Evolutionary conservation across 2,329 filamentous ascomycete species (phyloP), one percentile per base, ranked within the genome.

Genomic region (Lojkania enalia): DNA sequence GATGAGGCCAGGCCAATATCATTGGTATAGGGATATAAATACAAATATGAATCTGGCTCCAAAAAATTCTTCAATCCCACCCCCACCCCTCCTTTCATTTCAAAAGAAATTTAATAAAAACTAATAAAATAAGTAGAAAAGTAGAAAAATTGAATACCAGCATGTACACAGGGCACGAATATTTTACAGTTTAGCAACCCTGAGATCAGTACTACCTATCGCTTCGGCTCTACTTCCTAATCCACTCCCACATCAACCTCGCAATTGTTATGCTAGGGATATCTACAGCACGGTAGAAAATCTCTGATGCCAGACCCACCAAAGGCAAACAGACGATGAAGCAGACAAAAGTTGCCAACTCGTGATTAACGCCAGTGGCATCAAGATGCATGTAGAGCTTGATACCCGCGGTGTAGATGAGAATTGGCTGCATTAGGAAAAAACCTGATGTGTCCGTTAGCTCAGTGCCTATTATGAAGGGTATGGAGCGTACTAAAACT

Each of bases 361-460:
- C 39, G 14, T 37, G 43, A 20, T 41, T 46, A 21, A 40, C 44
- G 5, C 59, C 55, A 5, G 46, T 20, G 14, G 32, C 29, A 39
- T 57, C 47, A 41, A 66, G 49, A 35, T 55, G 46, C 33, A 61
- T 25, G 81, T 85, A 73, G 3, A 69, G 46, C 39, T 69, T 70
- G 55, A 76, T 72, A 35, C 72, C 72, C 11, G 64, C 61, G 1
- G 66, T 69, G 55, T 75, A 75, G 27, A 73, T 61, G 20, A 76
- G 55, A 37, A 70, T 67, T 5, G 67, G 58, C 50, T 75, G 72
- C 3, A 71, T 50, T 29, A 74, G 63, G 49, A 74, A 74, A 46
- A 65, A 67, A 53, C 71, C 72, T 75, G 19, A 1, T 9, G 3
- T 12, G 2, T 13, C 5, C 21, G 38, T 63, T 29, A 64, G 54